phyloP scores from a whole-genome alignment of 305 asterid genomes.

The Solanum hybrid region DNA sequence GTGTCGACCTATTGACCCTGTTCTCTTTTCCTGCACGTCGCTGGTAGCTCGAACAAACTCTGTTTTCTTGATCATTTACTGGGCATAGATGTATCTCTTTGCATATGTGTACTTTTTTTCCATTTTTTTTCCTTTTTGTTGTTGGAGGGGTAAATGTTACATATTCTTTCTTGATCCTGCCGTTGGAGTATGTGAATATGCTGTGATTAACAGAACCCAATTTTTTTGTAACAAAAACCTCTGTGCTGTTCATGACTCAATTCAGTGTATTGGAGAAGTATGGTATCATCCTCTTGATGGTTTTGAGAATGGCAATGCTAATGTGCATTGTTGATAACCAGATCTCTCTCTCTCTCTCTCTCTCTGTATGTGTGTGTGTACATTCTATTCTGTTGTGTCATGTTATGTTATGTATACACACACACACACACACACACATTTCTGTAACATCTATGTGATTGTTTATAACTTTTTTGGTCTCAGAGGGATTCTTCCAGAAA shows the following conservation, averaged over 20 bases:
- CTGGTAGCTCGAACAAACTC: not conserved
- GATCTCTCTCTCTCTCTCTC: not conserved
- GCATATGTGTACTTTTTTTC: not conserved
- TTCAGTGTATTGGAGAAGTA: not conserved
- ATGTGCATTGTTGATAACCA: not conserved
- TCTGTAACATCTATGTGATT: not conserved
- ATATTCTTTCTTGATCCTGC: not conserved
- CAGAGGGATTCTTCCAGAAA: conserved; percentile 54
- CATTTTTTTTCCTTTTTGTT: not conserved
- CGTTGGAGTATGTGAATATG: not conserved
- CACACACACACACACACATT: not conserved
- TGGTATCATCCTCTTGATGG: not conserved
- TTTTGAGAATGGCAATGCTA: conserved; percentile 1
- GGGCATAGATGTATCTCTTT: not conserved
- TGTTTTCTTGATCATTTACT: not conserved
- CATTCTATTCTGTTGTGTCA: not conserved
- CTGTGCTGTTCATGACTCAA: not conserved
- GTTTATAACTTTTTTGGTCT: conserved; percentile 21
- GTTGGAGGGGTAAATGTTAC: not conserved
- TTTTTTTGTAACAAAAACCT: not conserved
- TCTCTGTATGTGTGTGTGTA: not conserved
- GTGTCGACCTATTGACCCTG: not conserved
- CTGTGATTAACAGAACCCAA: not conserved
- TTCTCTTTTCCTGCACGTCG: not conserved
- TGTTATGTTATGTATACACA: not conserved